Evolutionary conservation across 257 asterid species (phyloP), one percentile per base, ranked within the genome.

Genomic region (Penstemon newberryi): DNA sequence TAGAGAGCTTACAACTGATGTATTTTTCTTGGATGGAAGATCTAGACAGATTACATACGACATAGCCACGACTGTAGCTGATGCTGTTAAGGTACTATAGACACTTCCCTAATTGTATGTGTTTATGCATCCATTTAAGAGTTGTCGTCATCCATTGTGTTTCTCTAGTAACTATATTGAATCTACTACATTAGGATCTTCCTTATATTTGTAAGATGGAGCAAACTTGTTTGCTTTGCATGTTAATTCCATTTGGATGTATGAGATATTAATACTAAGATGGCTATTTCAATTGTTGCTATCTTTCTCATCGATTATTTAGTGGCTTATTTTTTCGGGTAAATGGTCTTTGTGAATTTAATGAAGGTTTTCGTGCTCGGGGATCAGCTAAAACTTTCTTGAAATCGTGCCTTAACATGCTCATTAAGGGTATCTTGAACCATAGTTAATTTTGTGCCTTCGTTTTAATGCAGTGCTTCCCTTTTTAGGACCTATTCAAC

Each of bases 21-120:
- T 89, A 25, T 89, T 89, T 80, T 92, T 92, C 86, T 81, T 92
- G 86, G 97, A 92, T 50, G 98, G 89, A 81, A 92, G 96, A 44
- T 92, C 87, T 72, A 96, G 87, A 78, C 96, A 92, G 80, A 92
- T 92, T 70, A 82, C 97, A 8, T 92, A 87, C 51, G 96, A 87
- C 86, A 92, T 92, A 93, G 64, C 97, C 73, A 89, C 98, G 43
- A 92, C 95, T 55, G 96, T 87, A 67, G 86, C 88, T 75, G 98
- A 92, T 74, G 87, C 96, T 56, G 87, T 92, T 59, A 96, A 89
- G 98, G 98, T 92, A 92, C 62, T 83, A 49, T 63, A 58, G 40
- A 46, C 46, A 40, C 69, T 80, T 64, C 59, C 60, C 50, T 50
- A 40, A 25, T 25, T 25, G 33, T 25, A 55, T 38, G 53, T 57